Conservation (phyloP, 2,329 filamentous ascomycete genomes). For the Lecanosticta acicola region DNA sequence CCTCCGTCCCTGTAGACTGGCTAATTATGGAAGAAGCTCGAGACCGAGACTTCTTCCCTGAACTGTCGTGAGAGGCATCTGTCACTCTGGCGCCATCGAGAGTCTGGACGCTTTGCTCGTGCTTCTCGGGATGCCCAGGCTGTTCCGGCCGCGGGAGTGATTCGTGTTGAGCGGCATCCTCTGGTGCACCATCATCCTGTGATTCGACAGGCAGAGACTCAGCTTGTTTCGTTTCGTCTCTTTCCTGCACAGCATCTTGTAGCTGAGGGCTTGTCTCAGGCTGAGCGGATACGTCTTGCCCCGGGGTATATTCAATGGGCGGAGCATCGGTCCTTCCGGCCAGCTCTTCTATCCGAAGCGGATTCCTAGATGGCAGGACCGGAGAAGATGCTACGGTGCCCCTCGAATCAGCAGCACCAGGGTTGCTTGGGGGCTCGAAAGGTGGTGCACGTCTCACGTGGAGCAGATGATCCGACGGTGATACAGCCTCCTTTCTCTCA, state of each 20-base stretch:
- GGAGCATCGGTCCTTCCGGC: background rate
- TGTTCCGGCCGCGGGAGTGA: background rate
- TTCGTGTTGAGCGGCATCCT: background rate
- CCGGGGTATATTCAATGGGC: too few species aligned
- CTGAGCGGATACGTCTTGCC: too few species aligned
- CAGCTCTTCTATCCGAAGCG: background rate
- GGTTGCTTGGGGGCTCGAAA: constrained; percentile 14
- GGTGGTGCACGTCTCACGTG: background rate
- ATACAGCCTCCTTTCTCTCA: background rate
- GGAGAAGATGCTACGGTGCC: background rate
- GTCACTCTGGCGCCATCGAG: background rate
- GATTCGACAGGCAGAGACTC: background rate
- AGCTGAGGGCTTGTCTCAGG: too few species aligned
- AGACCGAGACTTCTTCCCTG: constrained; percentile 11
- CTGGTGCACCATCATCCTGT: background rate
- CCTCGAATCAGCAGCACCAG: constrained; percentile 14
- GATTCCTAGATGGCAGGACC: background rate
- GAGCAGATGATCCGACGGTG: background rate
- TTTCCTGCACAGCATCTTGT: background rate
- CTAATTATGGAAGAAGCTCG: constrained; percentile 17
- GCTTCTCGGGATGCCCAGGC: background rate
- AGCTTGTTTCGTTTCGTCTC: background rate
- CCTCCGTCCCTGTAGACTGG: constrained; percentile 16
- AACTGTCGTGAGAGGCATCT: constrained; percentile 2
- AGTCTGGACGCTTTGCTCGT: background rate